phyloP scores from a whole-genome alignment of 805 yeast species.

The Naumovozyma castellii region DNA sequence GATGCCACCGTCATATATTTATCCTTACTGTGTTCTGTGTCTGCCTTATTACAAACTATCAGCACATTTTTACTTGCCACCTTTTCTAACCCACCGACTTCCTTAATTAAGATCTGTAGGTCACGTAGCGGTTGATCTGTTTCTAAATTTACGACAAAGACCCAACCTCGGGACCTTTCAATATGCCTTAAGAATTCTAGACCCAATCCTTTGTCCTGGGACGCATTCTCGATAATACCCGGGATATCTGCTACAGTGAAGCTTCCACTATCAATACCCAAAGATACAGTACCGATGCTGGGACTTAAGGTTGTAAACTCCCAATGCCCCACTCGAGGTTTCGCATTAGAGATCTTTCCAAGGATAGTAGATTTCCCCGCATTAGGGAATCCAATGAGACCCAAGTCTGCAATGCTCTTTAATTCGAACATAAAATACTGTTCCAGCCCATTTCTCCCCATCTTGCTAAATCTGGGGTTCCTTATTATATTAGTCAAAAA shows the following conservation, averaged over 20 bases:
- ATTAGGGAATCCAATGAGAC: conserved; percentile 90
- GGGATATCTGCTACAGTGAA: conserved; percentile 97
- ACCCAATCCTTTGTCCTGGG: conserved; percentile 83
- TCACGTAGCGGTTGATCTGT: conserved; percentile 57
- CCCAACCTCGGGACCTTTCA: conserved; percentile 84
- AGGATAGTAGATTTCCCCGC: conserved; percentile 91
- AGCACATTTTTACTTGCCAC: conserved; percentile 53
- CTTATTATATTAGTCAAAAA: conserved; percentile 75
- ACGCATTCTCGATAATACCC: conserved; percentile 86
- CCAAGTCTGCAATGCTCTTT: conserved; percentile 84
- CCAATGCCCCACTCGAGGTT: conserved; percentile 93
- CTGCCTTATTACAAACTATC: conserved; percentile 93
- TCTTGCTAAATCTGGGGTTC: conserved; percentile 81
- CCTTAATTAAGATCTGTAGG: conserved; percentile 50
- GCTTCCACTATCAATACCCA: conserved; percentile 49
- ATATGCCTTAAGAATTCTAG: conserved; percentile 84
- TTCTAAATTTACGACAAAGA: conserved; percentile 76
- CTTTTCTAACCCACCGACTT: conserved; percentile 56
- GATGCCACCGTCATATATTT: conserved; percentile 39
- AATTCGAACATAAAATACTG: conserved; percentile 69
- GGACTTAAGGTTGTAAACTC: conserved; percentile 92
- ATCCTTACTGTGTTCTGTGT: conserved; percentile 37
- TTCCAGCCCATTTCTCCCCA: conserved; percentile 63
- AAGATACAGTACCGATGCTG: conserved; percentile 74
- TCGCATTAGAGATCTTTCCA: conserved; percentile 78